Base-by-base conservation (phyloP, 2,329 filamentous ascomycete species). In the Diaporthe ampelina region DNA sequence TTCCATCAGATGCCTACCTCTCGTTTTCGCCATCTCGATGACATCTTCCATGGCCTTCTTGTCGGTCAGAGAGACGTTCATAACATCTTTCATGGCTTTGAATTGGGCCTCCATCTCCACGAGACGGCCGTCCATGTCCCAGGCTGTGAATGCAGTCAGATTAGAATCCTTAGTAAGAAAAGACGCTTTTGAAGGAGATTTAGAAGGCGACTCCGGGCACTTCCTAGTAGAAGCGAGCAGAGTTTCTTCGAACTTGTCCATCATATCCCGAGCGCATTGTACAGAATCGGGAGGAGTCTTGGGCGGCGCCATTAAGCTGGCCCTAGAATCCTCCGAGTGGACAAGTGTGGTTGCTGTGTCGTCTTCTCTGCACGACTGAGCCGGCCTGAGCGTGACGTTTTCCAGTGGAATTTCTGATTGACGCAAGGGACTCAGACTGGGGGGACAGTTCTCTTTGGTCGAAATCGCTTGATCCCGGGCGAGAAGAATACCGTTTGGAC, bases 141-240 rank as follows among this genome's bases (percentile, higher is more conserved):
- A 96, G 79, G 90, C 93, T 94, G 89, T 77, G 83, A 86, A 90
- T 45, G 81, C 83, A 79, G 86, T 88, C 77, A 89, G 85, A 88
- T 94, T 93, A 91, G 95, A 94, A 87, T 92, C 85, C 85, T 92
- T 93, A 77, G 89, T 92, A 79, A 96, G 86, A 86, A 89, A 95
- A 1, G 81, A 70, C 45, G 52, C 54, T 58, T 73, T 75, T 40
- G 71, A 75, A 72, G 70, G 75, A 70, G 69, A 78, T 77, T 89
- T 88, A 48, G 77, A 83, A 75, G 86, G 86, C 79, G 85, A 83
- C 29, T 74, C 67, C 19, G 80, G 80, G 72, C 79, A 82, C 77
- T 83, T 85, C 78, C 80, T 75, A 50, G 71, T 74, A 29, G 79
- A 80, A 75, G 75, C 82, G 73, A 80, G 77, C 69, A 76, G 61